Conservation (phyloP, 2,329 filamentous ascomycete genomes). For the Ophiostoma novo-ulmi region DNA sequence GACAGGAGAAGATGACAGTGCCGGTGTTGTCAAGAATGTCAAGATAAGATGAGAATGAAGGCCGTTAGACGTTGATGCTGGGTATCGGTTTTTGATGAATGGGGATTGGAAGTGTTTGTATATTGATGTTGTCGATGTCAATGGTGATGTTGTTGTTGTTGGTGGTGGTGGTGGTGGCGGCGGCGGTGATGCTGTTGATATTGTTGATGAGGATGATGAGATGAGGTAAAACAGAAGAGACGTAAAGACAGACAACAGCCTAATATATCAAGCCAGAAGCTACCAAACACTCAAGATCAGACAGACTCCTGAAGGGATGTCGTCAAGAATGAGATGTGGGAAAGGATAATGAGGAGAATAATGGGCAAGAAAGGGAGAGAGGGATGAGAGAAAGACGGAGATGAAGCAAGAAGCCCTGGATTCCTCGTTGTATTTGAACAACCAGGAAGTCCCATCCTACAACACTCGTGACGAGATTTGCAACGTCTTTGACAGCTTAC, state of each 20-base stretch:
- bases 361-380: constrained; percentile 18
- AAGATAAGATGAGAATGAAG: background rate
- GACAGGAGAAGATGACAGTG: background rate
- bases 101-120: background rate
- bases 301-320: background rate
- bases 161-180: background rate
- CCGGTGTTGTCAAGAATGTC: background rate
- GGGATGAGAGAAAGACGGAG: constrained; percentile 21
- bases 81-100: background rate
- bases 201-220: background rate
- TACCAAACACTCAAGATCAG: background rate
- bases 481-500: constrained; percentile 4
- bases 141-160: background rate
- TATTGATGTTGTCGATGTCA: background rate
- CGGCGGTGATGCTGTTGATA: background rate
- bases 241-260: background rate
- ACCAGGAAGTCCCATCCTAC: background rate
- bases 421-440: constrained; percentile 18
- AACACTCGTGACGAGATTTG: background rate
- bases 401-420: constrained; percentile 18
- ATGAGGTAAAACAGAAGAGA: background rate
- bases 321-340: constrained; percentile 10
- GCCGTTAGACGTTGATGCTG: background rate
- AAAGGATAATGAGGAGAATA: constrained; percentile 7
- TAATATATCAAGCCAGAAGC: constrained; percentile 11